A percentile compares a stretch with the other conserved stretches of the same genome.
phyloP scores from a whole-genome alignment of 805 yeast species.

The Clavispora santaluciae region DNA sequence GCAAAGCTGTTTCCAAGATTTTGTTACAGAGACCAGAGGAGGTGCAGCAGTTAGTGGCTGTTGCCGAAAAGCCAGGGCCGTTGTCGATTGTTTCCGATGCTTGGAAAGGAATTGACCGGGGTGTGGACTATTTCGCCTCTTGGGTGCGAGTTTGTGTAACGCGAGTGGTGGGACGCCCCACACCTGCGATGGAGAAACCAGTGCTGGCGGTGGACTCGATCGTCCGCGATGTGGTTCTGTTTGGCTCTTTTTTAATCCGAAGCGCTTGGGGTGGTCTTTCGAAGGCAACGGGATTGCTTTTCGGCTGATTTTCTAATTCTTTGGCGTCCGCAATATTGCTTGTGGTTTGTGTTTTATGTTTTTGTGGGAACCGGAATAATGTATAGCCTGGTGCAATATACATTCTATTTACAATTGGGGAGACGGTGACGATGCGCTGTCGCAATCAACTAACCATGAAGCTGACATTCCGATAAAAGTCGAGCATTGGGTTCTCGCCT shows the following conservation, averaged over 20 bases:
- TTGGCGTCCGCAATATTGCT: too few relatives aligned
- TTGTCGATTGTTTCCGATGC: not conserved
- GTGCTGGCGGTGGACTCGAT: not conserved
- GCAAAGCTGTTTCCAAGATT: not conserved
- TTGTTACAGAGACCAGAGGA: not conserved
- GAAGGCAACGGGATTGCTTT: not conserved
- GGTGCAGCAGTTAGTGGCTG: not conserved
- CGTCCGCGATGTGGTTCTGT: not conserved
- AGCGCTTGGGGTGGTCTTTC: not conserved
- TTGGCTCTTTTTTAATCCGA: not conserved
- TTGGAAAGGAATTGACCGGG: not conserved
- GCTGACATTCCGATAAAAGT: constrained; percentile 69
- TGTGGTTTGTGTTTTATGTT: not conserved
- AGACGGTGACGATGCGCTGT: too few relatives aligned
- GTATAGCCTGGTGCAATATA: not conserved
- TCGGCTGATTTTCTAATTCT: not conserved
- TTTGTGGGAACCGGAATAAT: not conserved
- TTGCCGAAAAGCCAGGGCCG: not conserved
- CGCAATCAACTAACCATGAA: constrained; percentile 49
- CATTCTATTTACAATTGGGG: not conserved
- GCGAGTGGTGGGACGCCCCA: not conserved
- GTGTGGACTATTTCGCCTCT: not conserved
- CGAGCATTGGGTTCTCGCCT: constrained; percentile 83
- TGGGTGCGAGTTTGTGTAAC: not conserved
- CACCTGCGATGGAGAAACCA: not conserved